phyloP scores from a whole-genome alignment of 805 yeast species.

The Candida qinlingensis region DNA sequence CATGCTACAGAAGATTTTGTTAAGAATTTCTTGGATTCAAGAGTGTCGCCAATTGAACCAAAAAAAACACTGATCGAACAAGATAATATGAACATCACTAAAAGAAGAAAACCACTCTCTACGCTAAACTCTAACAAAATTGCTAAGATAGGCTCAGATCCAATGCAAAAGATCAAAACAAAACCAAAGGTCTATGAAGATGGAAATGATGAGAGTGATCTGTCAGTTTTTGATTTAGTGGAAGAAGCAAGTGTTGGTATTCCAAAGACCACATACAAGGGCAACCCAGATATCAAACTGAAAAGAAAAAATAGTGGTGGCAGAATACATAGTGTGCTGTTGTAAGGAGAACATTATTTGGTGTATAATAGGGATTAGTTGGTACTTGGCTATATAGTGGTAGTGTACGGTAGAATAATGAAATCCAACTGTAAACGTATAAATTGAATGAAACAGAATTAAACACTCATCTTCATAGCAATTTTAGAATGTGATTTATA shows the following conservation, averaged over 20 bases:
- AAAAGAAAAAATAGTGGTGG: constrained; percentile 11
- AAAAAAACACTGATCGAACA: constrained; percentile 15
- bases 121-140: constrained; percentile 15
- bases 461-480: constrained; percentile 97
- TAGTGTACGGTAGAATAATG: not conserved
- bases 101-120: constrained; percentile 24
- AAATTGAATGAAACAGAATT: constrained; percentile 11
- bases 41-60: constrained; percentile 10
- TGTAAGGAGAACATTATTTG: constrained; percentile 1
- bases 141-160: constrained; percentile 5
- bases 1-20: constrained; percentile 2
- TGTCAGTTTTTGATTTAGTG: constrained; percentile 26
- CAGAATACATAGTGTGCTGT: constrained; percentile 24
- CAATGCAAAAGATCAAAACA: constrained; percentile 9
- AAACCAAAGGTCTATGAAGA: not conserved
- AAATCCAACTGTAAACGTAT: not conserved
- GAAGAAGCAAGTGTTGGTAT: constrained; percentile 25
- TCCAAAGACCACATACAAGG: constrained; percentile 24
- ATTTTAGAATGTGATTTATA: constrained; percentile 81
- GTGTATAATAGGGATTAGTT: too few species aligned
- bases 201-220: constrained; percentile 15
- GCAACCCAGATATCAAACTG: constrained; percentile 17
- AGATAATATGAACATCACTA: constrained; percentile 22
- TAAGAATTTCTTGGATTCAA: constrained; percentile 8
- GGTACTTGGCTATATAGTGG: not conserved